Base-by-base conservation (phyloP, 108 stramenopile species). In the Nitzschia sp. region DNA sequence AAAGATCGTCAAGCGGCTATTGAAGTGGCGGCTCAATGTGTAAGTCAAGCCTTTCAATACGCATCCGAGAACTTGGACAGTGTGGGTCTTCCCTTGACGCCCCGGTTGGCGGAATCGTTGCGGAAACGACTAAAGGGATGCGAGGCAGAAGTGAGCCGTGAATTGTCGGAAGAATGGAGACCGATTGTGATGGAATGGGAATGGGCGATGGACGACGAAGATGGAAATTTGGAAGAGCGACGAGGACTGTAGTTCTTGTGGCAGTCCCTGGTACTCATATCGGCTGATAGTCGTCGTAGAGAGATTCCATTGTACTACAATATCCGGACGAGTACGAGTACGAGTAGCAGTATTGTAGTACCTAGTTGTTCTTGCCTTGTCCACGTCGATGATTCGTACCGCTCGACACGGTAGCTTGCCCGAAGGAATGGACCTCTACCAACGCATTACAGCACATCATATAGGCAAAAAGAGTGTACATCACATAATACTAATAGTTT, bases 31-130 rank as follows among this genome's bases (percentile, higher is more conserved):
- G 88, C 91, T 2, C 86, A 90, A 67, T 93, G 91, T 65, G 70
- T 93, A 42, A 85, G 86, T 52, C 88, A 93, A 82, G 91, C 91
- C 57, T 93, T 93, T 52, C 72, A 58, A 37, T 89, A 85, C 59
- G 88, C 91, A n/a, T 79, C 88, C 0, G 82, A 85, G 61, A 88
- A 88, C 60, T 78, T 93, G 46, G 88, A 93, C 53, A 73, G 85
- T 0, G 89, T 93, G 55, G 91, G 91, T 21, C 74, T 93, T n/a
- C 88, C 91, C 20, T 60, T 93, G 37, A 85, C 87, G 7, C 91
- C 88, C 26, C 78, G 86, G 41, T 54, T 93, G 38, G 88, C 88
- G 12, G 88, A 93, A 70, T 85, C 79, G 39, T 75, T 93, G 24
- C 71, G 87, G 42, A 71, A 81, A 19, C 82, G 85, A 61, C 62